These are phyloP conservation scores for Ustilago cynodontis DNA, from an alignment of 1,284 basidiomycete species.

Conservation along the genomic window DNA sequence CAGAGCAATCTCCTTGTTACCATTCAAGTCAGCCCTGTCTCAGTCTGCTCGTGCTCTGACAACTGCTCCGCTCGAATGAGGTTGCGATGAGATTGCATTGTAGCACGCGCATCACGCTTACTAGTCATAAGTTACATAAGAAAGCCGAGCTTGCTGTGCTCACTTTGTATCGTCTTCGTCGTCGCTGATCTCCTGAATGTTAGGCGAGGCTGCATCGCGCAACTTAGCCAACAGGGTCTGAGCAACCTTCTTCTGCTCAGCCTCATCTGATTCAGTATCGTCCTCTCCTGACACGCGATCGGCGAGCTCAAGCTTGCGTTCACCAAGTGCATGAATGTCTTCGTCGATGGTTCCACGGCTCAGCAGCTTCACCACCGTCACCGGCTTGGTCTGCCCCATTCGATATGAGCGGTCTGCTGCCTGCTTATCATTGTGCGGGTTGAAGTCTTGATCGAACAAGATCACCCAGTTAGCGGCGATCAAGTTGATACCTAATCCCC, in stretches of 20 bases:
- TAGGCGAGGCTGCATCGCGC: conserved; percentile 40
- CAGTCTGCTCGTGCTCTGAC: background rate
- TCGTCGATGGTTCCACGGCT: conserved; percentile 88
- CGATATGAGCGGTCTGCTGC: conserved; percentile 97
- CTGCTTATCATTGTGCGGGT: conserved; percentile 82
- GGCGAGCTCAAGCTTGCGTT: conserved; percentile 63
- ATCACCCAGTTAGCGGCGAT: conserved; percentile 77
- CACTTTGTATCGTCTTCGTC: conserved; percentile 17
- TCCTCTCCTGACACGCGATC: conserved; percentile 64
- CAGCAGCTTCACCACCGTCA: conserved; percentile 91
- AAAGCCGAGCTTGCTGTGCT: background rate
- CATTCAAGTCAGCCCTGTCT: background rate
- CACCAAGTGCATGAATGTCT: conserved; percentile 59
- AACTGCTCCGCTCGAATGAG: background rate
- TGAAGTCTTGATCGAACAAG: conserved; percentile 87
- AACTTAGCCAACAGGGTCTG: conserved; percentile 55
- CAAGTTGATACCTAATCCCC: conserved; percentile 73
- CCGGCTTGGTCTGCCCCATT: conserved; percentile 92
- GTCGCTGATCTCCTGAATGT: conserved; percentile 39
- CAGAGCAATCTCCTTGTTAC: background rate
- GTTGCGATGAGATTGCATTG: background rate
- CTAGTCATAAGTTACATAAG: background rate
- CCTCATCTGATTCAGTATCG: conserved; percentile 57
- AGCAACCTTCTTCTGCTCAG: conserved; percentile 50
- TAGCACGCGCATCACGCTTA: background rate